Conservation (phyloP, 495 filamentous ascomycete genomes). For the Paragyromitra xinjiangensis region DNA sequence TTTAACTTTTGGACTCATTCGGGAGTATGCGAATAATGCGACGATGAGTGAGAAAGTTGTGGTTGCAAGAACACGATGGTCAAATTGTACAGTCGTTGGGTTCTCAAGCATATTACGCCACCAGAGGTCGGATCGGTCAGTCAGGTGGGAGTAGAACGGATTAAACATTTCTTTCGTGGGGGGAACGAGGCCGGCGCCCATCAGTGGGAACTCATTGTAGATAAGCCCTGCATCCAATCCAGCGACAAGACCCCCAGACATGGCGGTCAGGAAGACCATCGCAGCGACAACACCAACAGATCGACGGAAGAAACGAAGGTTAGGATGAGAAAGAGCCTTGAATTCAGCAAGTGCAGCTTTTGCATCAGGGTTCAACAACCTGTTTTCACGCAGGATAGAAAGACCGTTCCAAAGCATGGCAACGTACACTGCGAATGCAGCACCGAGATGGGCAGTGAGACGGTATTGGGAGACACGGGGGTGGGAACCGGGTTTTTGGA, state of each 20-base stretch:
- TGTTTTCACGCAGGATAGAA: constrained; percentile 76
- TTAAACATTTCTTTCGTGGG: constrained; percentile 83
- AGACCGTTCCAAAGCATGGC: constrained; percentile 96
- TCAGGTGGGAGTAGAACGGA: constrained; percentile 80
- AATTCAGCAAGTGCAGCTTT: constrained; percentile 66
- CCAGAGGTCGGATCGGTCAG: constrained; percentile 80
- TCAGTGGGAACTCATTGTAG: constrained; percentile 97
- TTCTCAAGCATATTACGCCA: constrained; percentile 99
- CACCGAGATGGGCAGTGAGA: constrained; percentile 84
- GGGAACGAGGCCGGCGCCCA: constrained; percentile 84
- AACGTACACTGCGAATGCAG: constrained; percentile 88
- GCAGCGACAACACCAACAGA: constrained; percentile 74
- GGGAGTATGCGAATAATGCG: constrained; percentile 77
- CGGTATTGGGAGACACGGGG: constrained; percentile 95
- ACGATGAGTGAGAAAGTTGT: constrained; percentile 86
- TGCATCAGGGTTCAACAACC: constrained; percentile 69
- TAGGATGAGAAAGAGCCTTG: constrained; percentile 68
- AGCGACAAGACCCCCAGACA: constrained; percentile 93
- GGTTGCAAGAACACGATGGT: constrained; percentile 90
- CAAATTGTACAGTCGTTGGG: constrained; percentile 89
- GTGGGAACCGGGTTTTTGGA: constrained; percentile 80
- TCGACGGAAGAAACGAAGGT: constrained; percentile 74
- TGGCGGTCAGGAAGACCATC: constrained; percentile 85
- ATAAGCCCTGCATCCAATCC: constrained; percentile 95
- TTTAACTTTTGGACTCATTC: constrained; percentile 69